Percentiles rank a stretch among this genome's conserved stretches.
These are phyloP conservation scores for Medicago lupulina DNA, from an alignment of 306 rosid genomes.

Conservation along the genomic window DNA sequence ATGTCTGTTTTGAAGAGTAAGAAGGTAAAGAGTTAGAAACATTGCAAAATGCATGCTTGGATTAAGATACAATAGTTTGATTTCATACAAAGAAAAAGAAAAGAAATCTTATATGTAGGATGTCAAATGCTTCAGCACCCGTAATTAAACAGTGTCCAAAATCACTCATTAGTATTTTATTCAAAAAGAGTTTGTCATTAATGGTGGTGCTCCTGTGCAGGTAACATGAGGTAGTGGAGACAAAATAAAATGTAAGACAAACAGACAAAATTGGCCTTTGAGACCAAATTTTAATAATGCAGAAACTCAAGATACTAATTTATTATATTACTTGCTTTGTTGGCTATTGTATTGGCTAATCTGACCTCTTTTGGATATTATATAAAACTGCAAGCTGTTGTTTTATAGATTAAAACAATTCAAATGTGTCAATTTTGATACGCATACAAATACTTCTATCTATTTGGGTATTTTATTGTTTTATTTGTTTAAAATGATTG, in stretches of 20 bases:
- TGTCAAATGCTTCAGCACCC: neutral
- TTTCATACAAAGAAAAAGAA: neutral
- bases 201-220: constrained; percentile 2
- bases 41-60: neutral
- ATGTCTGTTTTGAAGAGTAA: constrained; percentile 49
- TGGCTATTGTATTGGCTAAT: neutral
- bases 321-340: neutral
- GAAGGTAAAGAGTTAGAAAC: constrained; percentile 46
- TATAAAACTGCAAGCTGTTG: constrained; percentile 15
- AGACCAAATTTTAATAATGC: neutral
- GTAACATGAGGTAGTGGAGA: neutral
- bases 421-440: neutral
- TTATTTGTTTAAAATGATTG: neutral
- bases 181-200: constrained; percentile 6
- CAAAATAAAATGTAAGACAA: neutral
- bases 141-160: constrained; percentile 3
- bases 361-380: neutral
- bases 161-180: constrained; percentile 1
- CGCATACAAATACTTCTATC: neutral
- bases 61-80: neutral
- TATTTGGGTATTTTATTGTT: neutral
- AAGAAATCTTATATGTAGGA: neutral
- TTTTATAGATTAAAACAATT: neutral
- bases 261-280: constrained; percentile 9
- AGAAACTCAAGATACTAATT: neutral